These are phyloP conservation scores for Pestalotiopsis sp. DNA, from an alignment of 2,329 filamentous ascomycete genomes.

Conservation along the genomic window DNA sequence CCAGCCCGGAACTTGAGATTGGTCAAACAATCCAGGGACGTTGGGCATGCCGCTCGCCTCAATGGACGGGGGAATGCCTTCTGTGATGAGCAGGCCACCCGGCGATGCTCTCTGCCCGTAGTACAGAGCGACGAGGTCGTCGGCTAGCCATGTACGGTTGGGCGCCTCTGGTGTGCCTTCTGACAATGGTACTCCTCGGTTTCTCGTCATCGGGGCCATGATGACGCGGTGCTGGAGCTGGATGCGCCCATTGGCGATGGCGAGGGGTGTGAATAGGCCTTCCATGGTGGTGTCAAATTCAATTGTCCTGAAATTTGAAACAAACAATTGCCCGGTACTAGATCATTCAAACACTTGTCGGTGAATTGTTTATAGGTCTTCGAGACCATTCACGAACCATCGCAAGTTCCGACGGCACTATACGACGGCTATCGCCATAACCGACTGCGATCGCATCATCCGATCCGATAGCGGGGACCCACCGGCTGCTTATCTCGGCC, in stretches of 20 bases:
- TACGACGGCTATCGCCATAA: slow-evolving; percentile 8
- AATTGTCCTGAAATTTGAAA: too few relatives aligned
- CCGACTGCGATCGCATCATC: slow-evolving; percentile 10
- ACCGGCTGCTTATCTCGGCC: neutral
- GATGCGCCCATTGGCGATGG: slow-evolving; percentile 40
- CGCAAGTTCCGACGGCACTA: slow-evolving; percentile 8
- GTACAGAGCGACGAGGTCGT: slow-evolving; percentile 40
- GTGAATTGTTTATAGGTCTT: too few relatives aligned
- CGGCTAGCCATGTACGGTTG: slow-evolving; percentile 50
- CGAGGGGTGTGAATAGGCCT: slow-evolving; percentile 41
- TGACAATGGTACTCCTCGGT: slow-evolving; percentile 45
- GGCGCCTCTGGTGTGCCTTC: slow-evolving; percentile 45
- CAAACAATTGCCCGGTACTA: too few relatives aligned
- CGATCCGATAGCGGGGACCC: slow-evolving; percentile 13
- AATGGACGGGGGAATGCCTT: slow-evolving; percentile 48
- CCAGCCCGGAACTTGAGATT: slow-evolving; percentile 56
- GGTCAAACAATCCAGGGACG: slow-evolving; percentile 55
- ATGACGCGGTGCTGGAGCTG: slow-evolving; percentile 51
- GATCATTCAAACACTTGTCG: too few relatives aligned
- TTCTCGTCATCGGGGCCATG: slow-evolving; percentile 52
- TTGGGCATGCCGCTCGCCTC: slow-evolving; percentile 35
- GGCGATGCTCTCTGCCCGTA: slow-evolving; percentile 41
- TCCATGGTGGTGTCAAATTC: neutral
- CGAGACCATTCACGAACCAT: neutral
- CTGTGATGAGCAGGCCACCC: slow-evolving; percentile 43